These are phyloP conservation scores for Quercus glauca DNA, from an alignment of 306 rosid species.

Conservation along the genomic window DNA sequence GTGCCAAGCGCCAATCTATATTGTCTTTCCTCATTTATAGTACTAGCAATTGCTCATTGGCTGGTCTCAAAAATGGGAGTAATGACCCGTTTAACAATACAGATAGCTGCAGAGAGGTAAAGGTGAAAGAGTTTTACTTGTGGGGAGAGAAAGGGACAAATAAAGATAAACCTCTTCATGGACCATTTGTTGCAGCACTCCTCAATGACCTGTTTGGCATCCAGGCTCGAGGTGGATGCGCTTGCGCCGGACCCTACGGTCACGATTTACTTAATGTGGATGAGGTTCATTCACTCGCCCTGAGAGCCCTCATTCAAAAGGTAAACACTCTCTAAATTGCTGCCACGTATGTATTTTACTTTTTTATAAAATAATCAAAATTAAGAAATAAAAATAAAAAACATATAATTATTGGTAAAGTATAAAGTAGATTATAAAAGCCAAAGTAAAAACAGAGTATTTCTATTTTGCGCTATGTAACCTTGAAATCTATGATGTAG, in stretches of 20 bases:
- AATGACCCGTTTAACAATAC: neutral
- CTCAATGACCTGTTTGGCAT: conserved; percentile 82
- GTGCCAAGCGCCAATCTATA: conserved; percentile 59
- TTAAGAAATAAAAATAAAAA: too few relatives aligned
- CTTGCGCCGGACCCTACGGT: conserved; percentile 87
- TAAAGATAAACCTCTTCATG: conserved; percentile 71
- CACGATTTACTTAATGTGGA: conserved; percentile 60
- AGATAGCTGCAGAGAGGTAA: neutral
- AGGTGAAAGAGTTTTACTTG: conserved; percentile 29
- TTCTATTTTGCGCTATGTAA: neutral
- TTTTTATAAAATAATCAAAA: too few relatives aligned
- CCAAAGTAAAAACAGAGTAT: too few relatives aligned
- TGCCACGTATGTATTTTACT: too few relatives aligned
- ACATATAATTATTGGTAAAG: too few relatives aligned
- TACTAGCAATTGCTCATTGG: conserved; percentile 34
- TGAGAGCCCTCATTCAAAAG: conserved; percentile 62
- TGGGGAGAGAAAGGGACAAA: conserved; percentile 55
- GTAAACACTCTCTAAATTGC: conserved; percentile 15
- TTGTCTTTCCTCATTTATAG: conserved; percentile 63
- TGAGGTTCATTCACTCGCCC: conserved; percentile 42
- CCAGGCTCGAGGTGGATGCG: conserved; percentile 84
- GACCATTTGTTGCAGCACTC: conserved; percentile 64
- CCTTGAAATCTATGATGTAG: neutral
- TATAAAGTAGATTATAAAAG: too few relatives aligned
- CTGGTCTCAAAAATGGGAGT: neutral